Percentiles rank a stretch among this genome's conserved stretches.
Conservation (phyloP, 345 rosid species). For the Pistacia vera region DNA sequence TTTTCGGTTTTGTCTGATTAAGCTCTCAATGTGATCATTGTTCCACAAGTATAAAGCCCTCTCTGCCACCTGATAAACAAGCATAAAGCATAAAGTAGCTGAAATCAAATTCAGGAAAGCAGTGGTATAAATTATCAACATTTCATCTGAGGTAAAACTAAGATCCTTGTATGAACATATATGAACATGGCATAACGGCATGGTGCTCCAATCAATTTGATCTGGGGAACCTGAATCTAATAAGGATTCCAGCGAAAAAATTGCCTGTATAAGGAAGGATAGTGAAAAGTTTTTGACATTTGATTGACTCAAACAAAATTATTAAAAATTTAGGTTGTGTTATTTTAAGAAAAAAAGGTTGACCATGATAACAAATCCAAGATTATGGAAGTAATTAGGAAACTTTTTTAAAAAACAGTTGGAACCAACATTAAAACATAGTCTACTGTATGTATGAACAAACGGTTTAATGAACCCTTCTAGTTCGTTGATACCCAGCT, state of each 20-base stretch:
- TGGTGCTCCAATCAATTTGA: background rate
- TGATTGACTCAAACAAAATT: background rate
- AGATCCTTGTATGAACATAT: too few relatives aligned
- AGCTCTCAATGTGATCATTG: conserved; percentile 68
- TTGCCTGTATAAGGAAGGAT: background rate
- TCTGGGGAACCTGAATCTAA: background rate
- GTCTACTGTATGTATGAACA: too few relatives aligned
- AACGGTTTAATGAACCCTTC: too few relatives aligned
- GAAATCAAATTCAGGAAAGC: background rate
- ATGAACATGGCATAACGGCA: background rate
- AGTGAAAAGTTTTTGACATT: background rate
- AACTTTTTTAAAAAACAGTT: too few relatives aligned
- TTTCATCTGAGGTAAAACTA: background rate
- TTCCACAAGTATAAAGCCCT: conserved; percentile 75
- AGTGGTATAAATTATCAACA: background rate
- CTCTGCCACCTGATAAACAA: conserved; percentile 62
- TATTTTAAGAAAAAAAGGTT: too few relatives aligned
- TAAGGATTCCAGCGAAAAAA: background rate
- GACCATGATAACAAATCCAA: too few relatives aligned
- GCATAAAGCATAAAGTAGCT: conserved; percentile 9
- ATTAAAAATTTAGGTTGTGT: background rate
- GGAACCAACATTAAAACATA: too few relatives aligned
- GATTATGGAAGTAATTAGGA: too few relatives aligned
- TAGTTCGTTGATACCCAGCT: too few relatives aligned
- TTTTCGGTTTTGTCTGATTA: conserved; percentile 56